A percentile compares a stretch with the other conserved stretches of the same genome.
These are phyloP conservation scores for Porodaedalea pini DNA, from an alignment of 1,284 basidiomycete species.

Conservation along the genomic window DNA sequence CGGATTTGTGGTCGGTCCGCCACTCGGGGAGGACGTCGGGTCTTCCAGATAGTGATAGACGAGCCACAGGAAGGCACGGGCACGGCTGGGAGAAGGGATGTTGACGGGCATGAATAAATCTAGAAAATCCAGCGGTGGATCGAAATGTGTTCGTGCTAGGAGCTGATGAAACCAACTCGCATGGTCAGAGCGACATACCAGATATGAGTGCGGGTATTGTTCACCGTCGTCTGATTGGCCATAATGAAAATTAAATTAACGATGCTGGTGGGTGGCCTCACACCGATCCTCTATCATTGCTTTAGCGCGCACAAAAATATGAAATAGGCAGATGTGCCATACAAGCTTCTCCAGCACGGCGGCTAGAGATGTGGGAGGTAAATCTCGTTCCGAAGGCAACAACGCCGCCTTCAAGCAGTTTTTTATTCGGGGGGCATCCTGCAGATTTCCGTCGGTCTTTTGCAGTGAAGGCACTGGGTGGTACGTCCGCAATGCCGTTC, in stretches of 20 bases:
- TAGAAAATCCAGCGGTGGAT: conserved; percentile 68
- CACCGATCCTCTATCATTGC: conserved; percentile 40
- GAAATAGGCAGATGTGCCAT: conserved; percentile 27
- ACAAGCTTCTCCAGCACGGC: conserved; percentile 47
- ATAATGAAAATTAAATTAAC: conserved; percentile 60
- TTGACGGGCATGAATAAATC: conserved; percentile 78
- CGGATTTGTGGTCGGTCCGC: conserved; percentile 35
- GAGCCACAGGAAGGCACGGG: conserved; percentile 61
- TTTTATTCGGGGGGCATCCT: conserved; percentile 80
- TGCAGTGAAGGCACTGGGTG: conserved; percentile 82
- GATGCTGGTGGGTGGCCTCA: conserved; percentile 57
- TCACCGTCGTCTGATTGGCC: conserved; percentile 51
- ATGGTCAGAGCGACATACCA: background rate
- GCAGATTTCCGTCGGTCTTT: conserved; percentile 69
- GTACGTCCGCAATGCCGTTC: conserved; percentile 76
- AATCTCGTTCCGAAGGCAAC: conserved; percentile 42
- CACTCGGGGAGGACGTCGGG: conserved; percentile 17
- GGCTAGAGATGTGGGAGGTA: conserved; percentile 43
- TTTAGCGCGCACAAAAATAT: conserved; percentile 23
- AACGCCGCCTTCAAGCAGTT: conserved; percentile 56
- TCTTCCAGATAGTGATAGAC: conserved; percentile 49
- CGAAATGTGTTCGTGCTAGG: conserved; percentile 69
- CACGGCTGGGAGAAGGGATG: conserved; percentile 67
- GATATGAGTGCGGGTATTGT: conserved; percentile 20
- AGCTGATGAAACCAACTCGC: conserved; percentile 41